Evolutionary conservation across 495 filamentous ascomycete genomes (phyloP).

Genomic region (Eremomyces bilateralis): DNA sequence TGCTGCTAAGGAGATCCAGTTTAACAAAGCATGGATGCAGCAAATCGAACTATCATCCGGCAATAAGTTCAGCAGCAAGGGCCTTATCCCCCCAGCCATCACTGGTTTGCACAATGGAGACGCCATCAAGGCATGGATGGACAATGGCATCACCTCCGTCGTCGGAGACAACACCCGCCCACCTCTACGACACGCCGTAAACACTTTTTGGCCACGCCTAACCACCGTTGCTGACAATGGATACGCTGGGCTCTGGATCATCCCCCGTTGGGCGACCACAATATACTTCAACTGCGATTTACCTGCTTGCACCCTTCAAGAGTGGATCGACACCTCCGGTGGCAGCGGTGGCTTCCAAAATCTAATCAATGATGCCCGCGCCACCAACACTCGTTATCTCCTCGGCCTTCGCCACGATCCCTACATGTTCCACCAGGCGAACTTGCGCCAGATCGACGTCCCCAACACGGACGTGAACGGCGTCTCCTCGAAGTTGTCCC

Average conservation of each 20-base stretch:
- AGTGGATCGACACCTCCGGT: slow-evolving; percentile 39
- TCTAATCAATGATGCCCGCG: slow-evolving; percentile 27
- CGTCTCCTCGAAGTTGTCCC: slow-evolving; percentile 24
- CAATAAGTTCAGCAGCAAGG: slow-evolving; percentile 24
- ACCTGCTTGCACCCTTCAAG: slow-evolving; percentile 29
- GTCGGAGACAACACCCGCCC: slow-evolving; percentile 42
- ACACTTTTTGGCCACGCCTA: slow-evolving; percentile 29
- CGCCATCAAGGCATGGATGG: slow-evolving; percentile 33
- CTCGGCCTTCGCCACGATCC: slow-evolving; percentile 30
- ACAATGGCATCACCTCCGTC: slow-evolving; percentile 34
- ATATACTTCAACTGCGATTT: slow-evolving; percentile 46
- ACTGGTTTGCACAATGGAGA: slow-evolving; percentile 45
- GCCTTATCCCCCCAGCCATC: slow-evolving; percentile 41
- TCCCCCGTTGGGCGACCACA: slow-evolving; percentile 37
- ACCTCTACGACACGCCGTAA: slow-evolving; percentile 22
- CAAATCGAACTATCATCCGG: slow-evolving; percentile 25
- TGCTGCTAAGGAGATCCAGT: slow-evolving; percentile 32
- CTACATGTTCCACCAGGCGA: slow-evolving; percentile 37
- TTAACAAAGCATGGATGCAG: slow-evolving; percentile 36
- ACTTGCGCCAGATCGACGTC: slow-evolving; percentile 30
- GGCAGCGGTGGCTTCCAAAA: slow-evolving; percentile 27
- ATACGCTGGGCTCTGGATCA: slow-evolving; percentile 32
- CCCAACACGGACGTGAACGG: slow-evolving; percentile 29
- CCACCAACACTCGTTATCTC: slow-evolving; percentile 32
- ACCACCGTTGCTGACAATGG: slow-evolving; percentile 29